These are phyloP conservation scores for Cercospora zeina DNA, from an alignment of 2,329 filamentous ascomycete species.

Conservation along the genomic window DNA sequence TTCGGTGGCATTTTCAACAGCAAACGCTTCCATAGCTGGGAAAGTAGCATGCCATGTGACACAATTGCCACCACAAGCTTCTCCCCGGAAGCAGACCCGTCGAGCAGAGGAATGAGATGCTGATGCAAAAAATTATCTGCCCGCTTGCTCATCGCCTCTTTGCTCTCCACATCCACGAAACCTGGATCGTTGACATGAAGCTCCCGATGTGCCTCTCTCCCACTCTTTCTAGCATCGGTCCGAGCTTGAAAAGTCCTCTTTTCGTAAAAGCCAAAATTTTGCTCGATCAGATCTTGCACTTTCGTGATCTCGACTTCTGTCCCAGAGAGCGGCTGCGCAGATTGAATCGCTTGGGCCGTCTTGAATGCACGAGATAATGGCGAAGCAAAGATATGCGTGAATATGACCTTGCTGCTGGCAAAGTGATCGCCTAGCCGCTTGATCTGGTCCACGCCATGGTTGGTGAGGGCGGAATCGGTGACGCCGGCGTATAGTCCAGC, in stretches of 20 bases:
- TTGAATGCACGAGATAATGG: conserved; percentile 71
- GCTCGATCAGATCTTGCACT: conserved; percentile 63
- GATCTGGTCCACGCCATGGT: conserved; percentile 79
- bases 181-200: conserved; percentile 45
- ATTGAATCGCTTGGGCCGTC: conserved; percentile 67
- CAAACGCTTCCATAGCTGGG: conserved; percentile 65
- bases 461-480: conserved; percentile 77
- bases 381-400: conserved; percentile 74
- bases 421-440: conserved; percentile 68
- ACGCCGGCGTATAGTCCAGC: conserved; percentile 73
- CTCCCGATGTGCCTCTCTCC: conserved; percentile 45
- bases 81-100: conserved; percentile 31
- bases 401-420: conserved; percentile 62
- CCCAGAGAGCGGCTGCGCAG: conserved; percentile 50
- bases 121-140: conserved; percentile 66
- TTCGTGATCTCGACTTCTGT: conserved; percentile 43
- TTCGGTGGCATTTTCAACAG: conserved; percentile 55
- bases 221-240: conserved; percentile 39
- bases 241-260: conserved; percentile 58
- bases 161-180: conserved; percentile 65
- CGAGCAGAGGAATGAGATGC: conserved; percentile 61
- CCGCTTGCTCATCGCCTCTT: conserved; percentile 64
- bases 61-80: conserved; percentile 62
- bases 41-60: conserved; percentile 80
- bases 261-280: conserved; percentile 72